A percentile compares a stretch with the other conserved stretches of the same genome.
Conservation (phyloP, 73 alveolate genomes). For the Tetrahymena borealis region DNA sequence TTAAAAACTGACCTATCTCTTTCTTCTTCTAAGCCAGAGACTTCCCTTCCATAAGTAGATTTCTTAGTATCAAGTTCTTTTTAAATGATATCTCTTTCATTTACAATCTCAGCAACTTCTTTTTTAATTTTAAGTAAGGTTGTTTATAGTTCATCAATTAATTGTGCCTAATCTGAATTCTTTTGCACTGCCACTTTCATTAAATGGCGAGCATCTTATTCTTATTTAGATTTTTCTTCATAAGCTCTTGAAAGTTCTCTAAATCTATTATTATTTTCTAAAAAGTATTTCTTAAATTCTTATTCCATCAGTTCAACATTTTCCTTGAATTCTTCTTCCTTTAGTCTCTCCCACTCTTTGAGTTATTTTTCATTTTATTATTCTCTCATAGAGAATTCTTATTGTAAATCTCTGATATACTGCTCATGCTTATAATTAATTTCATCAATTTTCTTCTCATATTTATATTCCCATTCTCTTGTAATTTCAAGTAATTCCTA, state of each 20-base stretch:
- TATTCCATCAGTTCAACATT: not conserved
- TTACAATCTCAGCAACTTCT: conserved; percentile 9
- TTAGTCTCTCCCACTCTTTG: not conserved
- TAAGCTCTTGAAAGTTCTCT: not conserved
- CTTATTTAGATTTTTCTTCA: conserved; percentile 11
- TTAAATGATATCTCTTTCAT: conserved; percentile 17
- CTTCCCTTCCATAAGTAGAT: not conserved
- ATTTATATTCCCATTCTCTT: conserved; percentile 44
- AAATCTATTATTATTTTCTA: conserved; percentile 20
- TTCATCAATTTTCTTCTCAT: not conserved
- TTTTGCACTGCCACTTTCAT: not conserved
- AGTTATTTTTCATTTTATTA: not conserved
- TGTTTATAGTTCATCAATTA: conserved; percentile 16
- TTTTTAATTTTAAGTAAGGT: conserved; percentile 17
- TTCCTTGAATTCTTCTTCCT: conserved; percentile 8
- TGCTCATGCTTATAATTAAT: not conserved
- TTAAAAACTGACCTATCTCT: not conserved
- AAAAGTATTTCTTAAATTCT: not conserved
- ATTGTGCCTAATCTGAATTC: not conserved
- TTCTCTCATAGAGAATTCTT: not conserved
- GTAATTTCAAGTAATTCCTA: conserved; percentile 26
- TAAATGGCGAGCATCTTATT: not conserved
- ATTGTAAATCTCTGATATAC: not conserved
- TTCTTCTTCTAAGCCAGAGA: not conserved
- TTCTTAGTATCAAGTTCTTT: conserved; percentile 5